Evolutionary conservation across 352 stramenopile species (phyloP).

Genomic region (Globisporangium viniferum): DNA sequence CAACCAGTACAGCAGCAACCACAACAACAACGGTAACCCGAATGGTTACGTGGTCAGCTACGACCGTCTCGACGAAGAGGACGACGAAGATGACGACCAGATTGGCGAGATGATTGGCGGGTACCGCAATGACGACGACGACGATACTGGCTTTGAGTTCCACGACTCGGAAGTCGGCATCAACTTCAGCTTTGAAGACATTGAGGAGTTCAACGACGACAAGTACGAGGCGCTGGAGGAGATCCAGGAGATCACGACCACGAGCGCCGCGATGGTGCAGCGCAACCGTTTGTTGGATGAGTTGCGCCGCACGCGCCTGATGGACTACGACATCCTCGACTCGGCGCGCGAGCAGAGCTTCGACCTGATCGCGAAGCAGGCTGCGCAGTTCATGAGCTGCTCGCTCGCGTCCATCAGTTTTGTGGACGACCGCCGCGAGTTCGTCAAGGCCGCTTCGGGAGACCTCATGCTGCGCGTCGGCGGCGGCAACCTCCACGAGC

Average conservation of each 20-base stretch:
- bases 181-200: conserved; percentile 20
- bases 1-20: neutral
- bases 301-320: conserved; percentile 33
- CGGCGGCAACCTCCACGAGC: conserved; percentile 25
- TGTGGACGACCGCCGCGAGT: conserved; percentile 54
- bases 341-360: conserved; percentile 48
- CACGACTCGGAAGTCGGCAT: conserved; percentile 20
- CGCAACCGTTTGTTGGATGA: conserved; percentile 28
- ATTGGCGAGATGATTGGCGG: conserved; percentile 19
- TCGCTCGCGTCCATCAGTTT: conserved; percentile 61
- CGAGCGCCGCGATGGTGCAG: conserved; percentile 12
- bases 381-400: conserved; percentile 46
- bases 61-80: neutral
- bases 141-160: conserved; percentile 20
- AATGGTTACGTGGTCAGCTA: conserved; percentile 1
- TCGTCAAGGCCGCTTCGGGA: conserved; percentile 55
- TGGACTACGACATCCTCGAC: conserved; percentile 58
- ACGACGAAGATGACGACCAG: conserved; percentile 22
- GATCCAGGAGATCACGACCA: conserved; percentile 40
- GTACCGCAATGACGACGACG: conserved; percentile 27
- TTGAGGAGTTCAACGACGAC: conserved; percentile 30
- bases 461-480: conserved; percentile 14
- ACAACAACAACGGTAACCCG: neutral
- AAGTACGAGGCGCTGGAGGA: conserved; percentile 30
- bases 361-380: conserved; percentile 55